Base-by-base conservation (phyloP, 371 early-diverging fungal species). In the Mucor sp. region DNA sequence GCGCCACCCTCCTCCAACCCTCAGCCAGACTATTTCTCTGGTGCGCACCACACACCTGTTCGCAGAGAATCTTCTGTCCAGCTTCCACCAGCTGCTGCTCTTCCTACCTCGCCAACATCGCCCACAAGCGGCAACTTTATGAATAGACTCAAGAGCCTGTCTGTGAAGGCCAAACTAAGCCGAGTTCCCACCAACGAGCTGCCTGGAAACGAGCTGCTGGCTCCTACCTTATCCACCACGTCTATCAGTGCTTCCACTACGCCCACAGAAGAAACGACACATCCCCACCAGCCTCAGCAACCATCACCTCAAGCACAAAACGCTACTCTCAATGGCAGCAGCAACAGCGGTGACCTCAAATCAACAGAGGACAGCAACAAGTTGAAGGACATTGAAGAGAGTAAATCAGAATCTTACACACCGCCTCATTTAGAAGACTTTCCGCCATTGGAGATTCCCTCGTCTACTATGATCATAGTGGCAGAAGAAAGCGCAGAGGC, bases 401-500 rank as follows among this genome's bases (percentile, higher is more conserved):
- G 21, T 68, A 78, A 58, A 48, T 61, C 48, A 30, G 74, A 65
- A 33, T 70, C 72, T 2, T 86, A 84, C 59, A 76, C 76, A 17
- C 85, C 83, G 17, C 80, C 84, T n/a, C 68, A 78, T 9, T 35
- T 72, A 12, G 68, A 77, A 37, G 90, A 91, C 23, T 84, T 80
- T 30, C 94, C 94, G 1, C 82, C 81, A 9, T 71, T 93, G 33
- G 60, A 68, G 8, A 80, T 95, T 12, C 93, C 94, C 6, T 74
- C 85, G 1, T 80, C 85, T 33, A 89, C 91, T 0, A 87, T 89
- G 6, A 80, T 96, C 2, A 83, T 92, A 32, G 84, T 95, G 27
- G 87, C 90, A 3, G 95, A 94, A 73, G 94, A 94, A 62, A 89
- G 90, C 14, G 83, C 87, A 8, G 94, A 94, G 56, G 93, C 91